Percentiles rank a stretch among this genome's conserved stretches.
Conservation (phyloP, 2,329 filamentous ascomycete genomes). For the Ceratocystis destructans region DNA sequence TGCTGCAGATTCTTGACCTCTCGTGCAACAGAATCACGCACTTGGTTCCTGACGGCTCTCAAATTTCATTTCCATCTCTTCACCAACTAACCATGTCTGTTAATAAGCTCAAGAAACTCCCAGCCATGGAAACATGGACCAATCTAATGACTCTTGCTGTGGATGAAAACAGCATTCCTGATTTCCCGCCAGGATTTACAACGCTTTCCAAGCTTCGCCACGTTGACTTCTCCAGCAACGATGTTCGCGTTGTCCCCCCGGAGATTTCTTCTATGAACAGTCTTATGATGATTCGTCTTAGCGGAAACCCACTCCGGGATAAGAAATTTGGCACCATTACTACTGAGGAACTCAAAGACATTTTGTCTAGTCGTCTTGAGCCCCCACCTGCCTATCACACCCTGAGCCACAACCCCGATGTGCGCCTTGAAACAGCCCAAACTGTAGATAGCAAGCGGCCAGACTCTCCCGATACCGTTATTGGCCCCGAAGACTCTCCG, state of each 20-base stretch:
- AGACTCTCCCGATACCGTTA: constrained; percentile 18
- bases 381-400: constrained; percentile 30
- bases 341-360: constrained; percentile 67
- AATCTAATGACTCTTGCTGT: constrained; percentile 59
- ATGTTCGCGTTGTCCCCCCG: constrained; percentile 61
- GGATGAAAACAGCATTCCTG: constrained; percentile 66
- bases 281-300: constrained; percentile 60
- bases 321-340: constrained; percentile 71
- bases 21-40: constrained; percentile 59
- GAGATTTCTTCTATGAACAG: constrained; percentile 67
- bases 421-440: neutral
- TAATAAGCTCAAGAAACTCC: constrained; percentile 63
- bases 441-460: constrained; percentile 5
- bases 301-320: constrained; percentile 81
- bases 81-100: constrained; percentile 63
- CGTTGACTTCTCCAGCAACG: constrained; percentile 74
- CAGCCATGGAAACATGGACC: constrained; percentile 60
- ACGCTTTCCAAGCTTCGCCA: constrained; percentile 54
- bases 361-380: constrained; percentile 52
- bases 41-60: constrained; percentile 32
- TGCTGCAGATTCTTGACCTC: constrained; percentile 63
- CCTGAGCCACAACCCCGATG: neutral
- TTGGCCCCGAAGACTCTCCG: constrained; percentile 17
- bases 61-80: constrained; percentile 54
- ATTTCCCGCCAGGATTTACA: constrained; percentile 64